Percentiles rank a stretch among this genome's conserved stretches.
phyloP scores from a whole-genome alignment of 2,329 filamentous ascomycete genomes.

The Sarocladiaceae sp. region DNA sequence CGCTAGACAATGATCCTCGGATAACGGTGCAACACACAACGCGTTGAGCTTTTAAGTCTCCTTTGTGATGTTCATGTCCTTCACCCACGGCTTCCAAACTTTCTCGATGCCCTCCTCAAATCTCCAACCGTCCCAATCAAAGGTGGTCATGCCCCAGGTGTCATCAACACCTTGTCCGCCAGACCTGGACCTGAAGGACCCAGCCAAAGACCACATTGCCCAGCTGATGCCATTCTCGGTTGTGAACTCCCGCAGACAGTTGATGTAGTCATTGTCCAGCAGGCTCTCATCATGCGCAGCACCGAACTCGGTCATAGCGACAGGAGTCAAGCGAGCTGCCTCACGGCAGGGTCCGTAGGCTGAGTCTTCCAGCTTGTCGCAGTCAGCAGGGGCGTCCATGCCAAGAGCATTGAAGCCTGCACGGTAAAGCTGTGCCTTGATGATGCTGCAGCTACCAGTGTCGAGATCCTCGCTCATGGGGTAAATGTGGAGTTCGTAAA shows the following conservation, averaged over 20 bases:
- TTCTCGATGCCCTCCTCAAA: conserved; percentile 39
- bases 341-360: conserved; percentile 21
- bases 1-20: no score
- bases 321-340: conserved; percentile 37
- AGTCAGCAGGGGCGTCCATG: conserved; percentile 34
- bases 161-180: conserved; percentile 41
- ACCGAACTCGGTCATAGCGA: conserved; percentile 44
- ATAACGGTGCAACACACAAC: background rate
- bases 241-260: conserved; percentile 41
- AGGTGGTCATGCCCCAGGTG: conserved; percentile 44
- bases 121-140: conserved; percentile 43
- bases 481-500: conserved; percentile 43
- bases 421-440: conserved; percentile 44
- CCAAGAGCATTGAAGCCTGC: conserved; percentile 44
- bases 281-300: conserved; percentile 23
- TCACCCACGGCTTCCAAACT: conserved; percentile 48
- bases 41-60: background rate
- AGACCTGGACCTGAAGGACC: conserved; percentile 40
- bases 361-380: conserved; percentile 31
- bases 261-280: conserved; percentile 40
- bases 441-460: conserved; percentile 41
- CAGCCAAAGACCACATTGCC: conserved; percentile 46
- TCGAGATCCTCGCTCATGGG: conserved; percentile 35
- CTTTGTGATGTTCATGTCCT: conserved; percentile 26
- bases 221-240: conserved; percentile 40